Evolutionary conservation across 768 basidiomycete species (phyloP).

Genomic region (Fistulinella prunicolor): DNA sequence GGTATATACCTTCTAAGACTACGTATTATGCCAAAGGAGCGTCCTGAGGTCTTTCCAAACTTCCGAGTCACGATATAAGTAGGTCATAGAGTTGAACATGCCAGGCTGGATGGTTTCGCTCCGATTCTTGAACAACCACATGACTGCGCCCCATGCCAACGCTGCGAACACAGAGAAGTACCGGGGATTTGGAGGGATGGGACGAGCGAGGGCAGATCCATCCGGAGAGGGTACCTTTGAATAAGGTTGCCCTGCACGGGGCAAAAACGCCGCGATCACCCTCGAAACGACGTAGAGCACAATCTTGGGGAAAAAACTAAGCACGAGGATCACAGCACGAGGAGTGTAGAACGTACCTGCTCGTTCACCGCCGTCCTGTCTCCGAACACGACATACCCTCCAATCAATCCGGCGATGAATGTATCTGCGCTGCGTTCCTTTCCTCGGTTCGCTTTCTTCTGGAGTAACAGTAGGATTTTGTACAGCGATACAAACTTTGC

Average conservation of each 20-base stretch:
- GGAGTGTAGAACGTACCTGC: constrained; percentile 59
- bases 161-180: constrained; percentile 89
- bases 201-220: constrained; percentile 47
- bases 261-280: constrained; percentile 87
- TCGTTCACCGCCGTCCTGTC: constrained; percentile 87
- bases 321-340: constrained; percentile 5
- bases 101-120: constrained; percentile 94
- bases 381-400: constrained; percentile 88
- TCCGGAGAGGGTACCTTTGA: constrained; percentile 42
- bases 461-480: constrained; percentile 81
- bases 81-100: constrained; percentile 95
- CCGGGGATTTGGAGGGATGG: constrained; percentile 78
- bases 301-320: constrained; percentile 52
- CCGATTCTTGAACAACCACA: constrained; percentile 90
- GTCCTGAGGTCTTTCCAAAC: constrained; percentile 79
- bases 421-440: constrained; percentile 81
- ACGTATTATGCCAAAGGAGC: constrained; percentile 89
- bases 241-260: constrained; percentile 63
- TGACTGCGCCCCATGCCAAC: constrained; percentile 90
- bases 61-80: constrained; percentile 93
- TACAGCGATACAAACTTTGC: constrained; percentile 94
- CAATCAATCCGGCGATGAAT: constrained; percentile 89
- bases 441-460: constrained; percentile 76
- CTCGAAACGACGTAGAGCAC: constrained; percentile 95
- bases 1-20: constrained; percentile 10